Evolutionary conservation across 129 eudicot genomes (phyloP), one percentile per base, ranked within the genome.

Genomic region (Chrysanthemum makinoi): DNA sequence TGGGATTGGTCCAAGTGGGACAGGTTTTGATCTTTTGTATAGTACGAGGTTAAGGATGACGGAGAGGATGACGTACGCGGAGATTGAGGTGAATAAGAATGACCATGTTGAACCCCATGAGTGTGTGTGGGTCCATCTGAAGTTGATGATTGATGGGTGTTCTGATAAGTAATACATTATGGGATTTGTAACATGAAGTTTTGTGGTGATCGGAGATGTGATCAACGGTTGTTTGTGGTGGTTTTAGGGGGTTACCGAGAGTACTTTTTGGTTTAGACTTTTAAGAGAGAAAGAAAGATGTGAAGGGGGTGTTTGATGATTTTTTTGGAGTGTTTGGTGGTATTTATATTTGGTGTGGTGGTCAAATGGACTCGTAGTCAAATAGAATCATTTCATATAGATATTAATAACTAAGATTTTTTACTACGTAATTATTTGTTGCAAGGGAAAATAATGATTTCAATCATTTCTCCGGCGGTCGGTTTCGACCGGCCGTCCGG

Each of bases 71-170:
- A 77, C 5, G 76, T 77, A 77, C 49, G 66, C 13, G 62, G 76
- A 12, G 76, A 77, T 77, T 62, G 81, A 70, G 39, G 81, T 69
- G 76, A 77, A 77, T 17, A 77, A 70, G 57, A 77, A 77, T 0
- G 81, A 77, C 81, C 81, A 77, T 19, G 81, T 77, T 14, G 81
- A 77, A 12, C 81, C 81, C 77, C 81, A 77, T 12, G 81, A 77
- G 43, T 77, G 81, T 17, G 81, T 54, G 22, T 77, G 81, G 56
- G 18, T 77, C 81, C 81, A 77, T 44, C 81, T 47, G 72, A 77
- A 77, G 55, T 63, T 71, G 51, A 77, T 63, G 60, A 77, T 77
- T 30, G 60, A 70, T 43, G 81, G 81, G 30, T 77, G 81, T 55
- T 77, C 81, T 49, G 81, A 70, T 17, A 70, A 43, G 66, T 77